Base-by-base conservation (phyloP, 73 alveolate genomes). In the Paramecium primaurelia region DNA sequence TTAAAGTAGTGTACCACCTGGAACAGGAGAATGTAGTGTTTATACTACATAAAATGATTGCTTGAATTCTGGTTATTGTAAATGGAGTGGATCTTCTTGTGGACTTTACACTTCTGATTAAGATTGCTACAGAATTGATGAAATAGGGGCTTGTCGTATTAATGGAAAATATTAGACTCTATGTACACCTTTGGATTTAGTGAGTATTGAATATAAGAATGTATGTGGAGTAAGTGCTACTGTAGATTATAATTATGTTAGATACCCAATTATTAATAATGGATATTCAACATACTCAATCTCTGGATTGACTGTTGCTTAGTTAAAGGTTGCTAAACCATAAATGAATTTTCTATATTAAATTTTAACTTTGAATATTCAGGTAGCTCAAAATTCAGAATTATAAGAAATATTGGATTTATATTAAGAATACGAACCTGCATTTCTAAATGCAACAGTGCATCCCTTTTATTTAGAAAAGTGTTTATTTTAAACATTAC, bases 381-480 rank as follows among this genome's bases (percentile, higher is more conserved):
- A 73, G 42, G n/a, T 40, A 12, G 87, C 87, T 22, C 18, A 30
- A 12, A 73, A 73, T 73, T 8, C 8, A 16, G 87, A 73, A 73
- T 73, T 73, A 40, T 40, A 37, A 73, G 54, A 36, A 16, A 73
- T 73, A 14, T 38, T 73, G n/a, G 87, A 73, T 36, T 12, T 73
- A 10, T 73, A 73, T 18, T 37, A 37, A 10, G 75, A 9, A 11
- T 45, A 32, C 8, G 36, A 12, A 16, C 2, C 40, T 16, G 16
- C 40, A 7, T 73, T 73, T 20, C 40, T 34, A 0, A 73, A 18
- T 8, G 36, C 2, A 12, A 64, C 84, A 22, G 59, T 44, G 3
- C 91, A 80, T 47, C 91, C 91, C 18, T 80, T 10, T 80, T 80
- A 80, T 26, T 32, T 80, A 49, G 91, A 80, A 22, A 80, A 49